Evolutionary conservation across 2,329 filamentous ascomycete genomes (phyloP).

Genomic region (Claviceps paspali): DNA sequence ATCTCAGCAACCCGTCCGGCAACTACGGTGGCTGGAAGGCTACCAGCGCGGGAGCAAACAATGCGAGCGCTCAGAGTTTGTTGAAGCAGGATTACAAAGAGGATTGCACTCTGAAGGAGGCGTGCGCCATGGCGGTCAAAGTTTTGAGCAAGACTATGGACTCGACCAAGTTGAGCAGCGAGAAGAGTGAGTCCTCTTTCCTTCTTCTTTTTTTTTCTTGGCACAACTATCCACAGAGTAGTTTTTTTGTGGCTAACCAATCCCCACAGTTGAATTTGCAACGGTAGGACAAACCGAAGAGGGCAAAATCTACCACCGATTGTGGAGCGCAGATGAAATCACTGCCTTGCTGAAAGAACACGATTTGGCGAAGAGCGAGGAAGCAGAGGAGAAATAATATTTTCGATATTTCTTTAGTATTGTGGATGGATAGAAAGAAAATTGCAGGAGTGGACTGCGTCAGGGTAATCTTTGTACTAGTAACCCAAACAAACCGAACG

Average conservation of each 20-base stretch:
- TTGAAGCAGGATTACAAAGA: conserved; percentile 99
- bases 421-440: conserved; percentile 5
- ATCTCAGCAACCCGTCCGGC: conserved; percentile 95
- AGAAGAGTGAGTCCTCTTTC: conserved; percentile 69
- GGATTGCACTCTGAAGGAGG: conserved; percentile 89
- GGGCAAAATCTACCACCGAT: conserved; percentile 93
- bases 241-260: conserved; percentile 7
- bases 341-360: conserved; percentile 88
- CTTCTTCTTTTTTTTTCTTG: neutral
- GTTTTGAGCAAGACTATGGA: conserved; percentile 99
- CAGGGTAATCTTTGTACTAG: conserved; percentile 8
- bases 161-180: conserved; percentile 93
- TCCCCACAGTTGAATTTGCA: conserved; percentile 72
- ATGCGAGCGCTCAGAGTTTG: conserved; percentile 89
- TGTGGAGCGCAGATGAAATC: conserved; percentile 96
- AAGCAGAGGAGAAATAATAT: conserved; percentile 46
- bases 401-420: neutral
- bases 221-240: neutral
- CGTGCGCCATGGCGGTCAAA: conserved; percentile 94
- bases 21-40: conserved; percentile 99
- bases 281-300: conserved; percentile 92
- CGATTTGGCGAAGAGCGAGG: conserved; percentile 77
- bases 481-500: conserved; percentile 6
- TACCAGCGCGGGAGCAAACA: conserved; percentile 94
- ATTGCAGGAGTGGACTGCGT: conserved; percentile 5